Percentiles rank a stretch among this genome's conserved stretches.
These are phyloP conservation scores for Fraxinus nigra DNA, from an alignment of 305 asterid species.

Conservation along the genomic window DNA sequence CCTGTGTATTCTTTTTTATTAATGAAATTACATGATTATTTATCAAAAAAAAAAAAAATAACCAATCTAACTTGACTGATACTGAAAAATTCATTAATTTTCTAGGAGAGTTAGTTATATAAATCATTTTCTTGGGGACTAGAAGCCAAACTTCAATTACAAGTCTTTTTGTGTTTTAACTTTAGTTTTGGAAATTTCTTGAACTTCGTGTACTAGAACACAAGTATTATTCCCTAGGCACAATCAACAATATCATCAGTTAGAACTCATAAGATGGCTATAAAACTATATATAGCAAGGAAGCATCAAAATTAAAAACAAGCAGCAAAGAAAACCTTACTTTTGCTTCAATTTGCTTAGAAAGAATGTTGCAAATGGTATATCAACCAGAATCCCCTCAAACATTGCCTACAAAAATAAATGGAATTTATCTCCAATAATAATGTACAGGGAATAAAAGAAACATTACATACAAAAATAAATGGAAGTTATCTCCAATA, in stretches of 20 bases:
- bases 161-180: conserved; percentile 11
- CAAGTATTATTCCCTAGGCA: not conserved
- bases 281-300: conserved; percentile 15
- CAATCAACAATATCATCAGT: conserved; percentile 4
- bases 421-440: not conserved
- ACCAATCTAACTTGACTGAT: not conserved
- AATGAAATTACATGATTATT: no score
- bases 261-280: conserved; percentile 14
- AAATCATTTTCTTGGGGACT: not conserved
- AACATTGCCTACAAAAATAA: conserved; percentile 78
- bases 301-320: conserved; percentile 10
- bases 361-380: conserved; percentile 97
- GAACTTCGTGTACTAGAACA: not conserved
- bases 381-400: conserved; percentile 95
- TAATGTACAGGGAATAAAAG: not conserved
- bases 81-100: not conserved
- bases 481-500: not conserved
- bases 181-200: not conserved
- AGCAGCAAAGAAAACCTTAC: conserved; percentile 48
- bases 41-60: no score
- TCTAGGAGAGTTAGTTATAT: not conserved
- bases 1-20: no score
- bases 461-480: conserved; percentile 76
- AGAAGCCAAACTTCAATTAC: conserved; percentile 12
- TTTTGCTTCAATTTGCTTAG: conserved; percentile 94